These are phyloP conservation scores for Fusarium dlaminii DNA, from an alignment of 2,329 filamentous ascomycete genomes.

Conservation along the genomic window DNA sequence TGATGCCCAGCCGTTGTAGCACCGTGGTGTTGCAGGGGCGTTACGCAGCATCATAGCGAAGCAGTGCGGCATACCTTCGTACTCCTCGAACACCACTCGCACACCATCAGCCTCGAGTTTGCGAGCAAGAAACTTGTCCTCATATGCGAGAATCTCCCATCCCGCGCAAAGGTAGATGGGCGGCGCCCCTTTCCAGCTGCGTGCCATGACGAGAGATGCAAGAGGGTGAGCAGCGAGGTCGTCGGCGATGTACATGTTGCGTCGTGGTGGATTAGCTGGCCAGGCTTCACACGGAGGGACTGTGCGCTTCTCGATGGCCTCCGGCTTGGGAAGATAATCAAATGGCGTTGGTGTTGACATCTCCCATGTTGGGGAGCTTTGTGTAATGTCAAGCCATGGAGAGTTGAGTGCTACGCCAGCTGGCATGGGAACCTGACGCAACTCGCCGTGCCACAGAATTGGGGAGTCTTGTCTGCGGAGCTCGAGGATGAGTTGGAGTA, in stretches of 20 bases:
- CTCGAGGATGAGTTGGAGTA: conserved; percentile 75
- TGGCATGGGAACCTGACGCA: conserved; percentile 70
- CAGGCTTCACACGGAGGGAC: conserved; percentile 61
- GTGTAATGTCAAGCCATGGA: conserved; percentile 77
- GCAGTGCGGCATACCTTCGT: conserved; percentile 82
- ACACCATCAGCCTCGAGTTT: conserved; percentile 67
- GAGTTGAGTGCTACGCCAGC: conserved; percentile 70
- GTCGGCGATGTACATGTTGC: conserved; percentile 64
- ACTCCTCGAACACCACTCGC: conserved; percentile 73
- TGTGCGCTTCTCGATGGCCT: conserved; percentile 38
- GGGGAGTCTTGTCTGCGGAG: conserved; percentile 58
- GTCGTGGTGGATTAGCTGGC: conserved; percentile 65
- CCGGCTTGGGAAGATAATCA: conserved; percentile 62
- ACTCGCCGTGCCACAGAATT: conserved; percentile 68
- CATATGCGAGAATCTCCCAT: conserved; percentile 77
- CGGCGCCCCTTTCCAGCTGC: conserved; percentile 68
- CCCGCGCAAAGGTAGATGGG: conserved; percentile 76
- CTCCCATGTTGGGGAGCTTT: conserved; percentile 54
- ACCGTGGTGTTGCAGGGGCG: conserved; percentile 58
- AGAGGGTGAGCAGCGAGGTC: conserved; percentile 71
- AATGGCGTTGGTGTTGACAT: conserved; percentile 41
- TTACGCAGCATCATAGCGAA: conserved; percentile 68
- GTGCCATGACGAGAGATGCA: conserved; percentile 67
- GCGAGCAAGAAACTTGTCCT: conserved; percentile 68
- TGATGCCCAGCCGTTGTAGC: conserved; percentile 62